Base-by-base conservation (phyloP, 352 stramenopile genomes). In the Globisporangium cystogenes region DNA sequence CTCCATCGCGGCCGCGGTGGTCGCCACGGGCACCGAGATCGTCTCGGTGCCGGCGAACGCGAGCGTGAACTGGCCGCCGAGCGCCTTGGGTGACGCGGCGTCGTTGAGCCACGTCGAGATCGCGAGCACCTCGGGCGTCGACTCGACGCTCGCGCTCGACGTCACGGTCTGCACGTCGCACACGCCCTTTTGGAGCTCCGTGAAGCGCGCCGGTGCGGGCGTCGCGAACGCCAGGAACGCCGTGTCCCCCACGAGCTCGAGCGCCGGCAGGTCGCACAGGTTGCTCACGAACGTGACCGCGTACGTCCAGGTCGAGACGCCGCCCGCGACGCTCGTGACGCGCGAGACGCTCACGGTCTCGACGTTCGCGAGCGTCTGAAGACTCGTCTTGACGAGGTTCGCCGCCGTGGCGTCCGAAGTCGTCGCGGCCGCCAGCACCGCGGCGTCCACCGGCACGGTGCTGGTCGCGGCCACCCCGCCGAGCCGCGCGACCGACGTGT, bases 111-210 rank as follows among this genome's bases (percentile, higher is more conserved):
- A 87, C 42, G 93, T 89, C 5, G 68, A 78, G 35, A 98, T 84
- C 0, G 70, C 85, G 62, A 97, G 87, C 7, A 98, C 75, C 52
- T 98, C 90, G 0, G 88, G 67, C 3, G 86, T 84, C 36, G 96
- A 98, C 44, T 92, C 81, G 5, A 90, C 74, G 47, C 97, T 96
- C 7, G 85, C 76, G 18, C 89, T 94, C 14, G 93, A 88, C 2
- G 84, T 88, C 35, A 99, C 80, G 0, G 89, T 98, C 74, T 99
- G 96, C 7, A 99, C 78, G 64, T 99, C 96, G 18, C 93, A 96
- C n/a, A 90, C 59, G 31, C 95, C 96, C 15, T 84, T 85, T 18
- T 90, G 79, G 2, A 93, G 50, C 48, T 91, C 67, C 0, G 47
- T 84, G 46, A 90, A 87, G 16, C 67, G n/a, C 8, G 75, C 60